These are phyloP conservation scores for Linnemannia hyalina DNA, from an alignment of 192 early-diverging fungal species.

Conservation along the genomic window DNA sequence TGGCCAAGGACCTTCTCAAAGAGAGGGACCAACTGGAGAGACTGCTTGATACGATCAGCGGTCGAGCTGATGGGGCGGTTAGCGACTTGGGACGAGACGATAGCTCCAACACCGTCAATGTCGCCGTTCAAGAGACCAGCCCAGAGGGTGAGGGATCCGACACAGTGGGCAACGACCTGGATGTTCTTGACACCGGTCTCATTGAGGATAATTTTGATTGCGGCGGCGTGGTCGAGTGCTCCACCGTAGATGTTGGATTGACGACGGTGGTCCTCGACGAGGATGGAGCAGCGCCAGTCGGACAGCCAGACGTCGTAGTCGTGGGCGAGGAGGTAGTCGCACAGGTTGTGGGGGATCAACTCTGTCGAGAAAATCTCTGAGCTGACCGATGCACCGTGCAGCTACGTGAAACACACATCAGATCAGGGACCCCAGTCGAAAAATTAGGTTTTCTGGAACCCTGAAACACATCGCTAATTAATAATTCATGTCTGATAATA, in stretches of 20 bases:
- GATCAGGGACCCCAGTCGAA: neutral
- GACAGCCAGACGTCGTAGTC: slow-evolving; percentile 62
- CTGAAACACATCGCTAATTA: neutral
- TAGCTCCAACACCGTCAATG: slow-evolving; percentile 58
- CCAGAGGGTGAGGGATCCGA: slow-evolving; percentile 56
- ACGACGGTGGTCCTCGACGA: slow-evolving; percentile 26
- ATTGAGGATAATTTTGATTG: slow-evolving; percentile 46
- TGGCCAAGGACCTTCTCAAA: slow-evolving; percentile 44
- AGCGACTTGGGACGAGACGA: slow-evolving; percentile 52
- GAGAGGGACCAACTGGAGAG: slow-evolving; percentile 37
- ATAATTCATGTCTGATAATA: neutral
- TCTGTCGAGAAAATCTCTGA: slow-evolving; percentile 58
- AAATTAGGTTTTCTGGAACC: neutral
- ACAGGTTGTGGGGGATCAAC: slow-evolving; percentile 54
- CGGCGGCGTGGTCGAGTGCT: slow-evolving; percentile 49
- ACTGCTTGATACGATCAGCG: slow-evolving; percentile 50
- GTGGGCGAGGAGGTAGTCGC: slow-evolving; percentile 57
- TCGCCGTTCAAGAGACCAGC: slow-evolving; percentile 58
- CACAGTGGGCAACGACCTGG: slow-evolving; percentile 59
- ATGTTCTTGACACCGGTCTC: slow-evolving; percentile 56
- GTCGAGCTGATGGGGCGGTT: slow-evolving; percentile 30
- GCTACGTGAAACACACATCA: slow-evolving; percentile 5
- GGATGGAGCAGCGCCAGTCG: slow-evolving; percentile 54
- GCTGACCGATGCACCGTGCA: slow-evolving; percentile 57
- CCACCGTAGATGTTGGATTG: slow-evolving; percentile 47